Base-by-base conservation (phyloP, 306 rosid genomes). In the Hippophae rhamnoides region DNA sequence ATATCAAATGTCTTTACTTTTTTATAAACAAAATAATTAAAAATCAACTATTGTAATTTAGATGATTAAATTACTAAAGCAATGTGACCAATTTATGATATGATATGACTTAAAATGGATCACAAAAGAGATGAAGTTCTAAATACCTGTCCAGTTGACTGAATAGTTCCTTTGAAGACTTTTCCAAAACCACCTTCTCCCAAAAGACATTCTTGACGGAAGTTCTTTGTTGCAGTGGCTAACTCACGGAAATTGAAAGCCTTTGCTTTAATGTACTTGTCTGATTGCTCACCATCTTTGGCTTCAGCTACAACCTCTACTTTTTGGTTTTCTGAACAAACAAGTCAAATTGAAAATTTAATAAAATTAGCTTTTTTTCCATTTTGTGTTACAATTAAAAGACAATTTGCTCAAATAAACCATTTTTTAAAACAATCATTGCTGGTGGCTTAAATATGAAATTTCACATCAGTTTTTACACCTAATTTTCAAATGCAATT, bases 151-250 rank as follows among this genome's bases (percentile, higher is more conserved):
- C 87, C 83, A 3, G 72, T 79, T 48, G 84, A 55, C n/a, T 79
- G 82, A 55, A 87, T 69, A 25, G 94, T 83, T n/a, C 92, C 98
- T 70, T 81, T 90, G 18, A 82, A 90, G 51, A 90, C 98, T 74
- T 94, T 87, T 41, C 98, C 98, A 59, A 87, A 90, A 31, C 95
- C 87, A 47, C 98, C 96, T 77, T 87, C 98, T 1, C 96, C 98
- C 73, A 90, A 38, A 26, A 87, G 86, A 14, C 83, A 74, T 72
- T 85, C 98, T 45, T 85, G 96, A 0, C 94, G 74, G 71, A 90
- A 90, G 69, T 90, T 90, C 79, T 82, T 87, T 0, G 98, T 90
- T 13, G 96, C 98, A 2, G 75, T 76, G 52, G 98, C 98, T 13
- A 90, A 62, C 79, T 90, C 98, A 3, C 98, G 85, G 65, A 90